phyloP scores from a whole-genome alignment of 805 yeast genomes.

The Priceomyces medius region DNA sequence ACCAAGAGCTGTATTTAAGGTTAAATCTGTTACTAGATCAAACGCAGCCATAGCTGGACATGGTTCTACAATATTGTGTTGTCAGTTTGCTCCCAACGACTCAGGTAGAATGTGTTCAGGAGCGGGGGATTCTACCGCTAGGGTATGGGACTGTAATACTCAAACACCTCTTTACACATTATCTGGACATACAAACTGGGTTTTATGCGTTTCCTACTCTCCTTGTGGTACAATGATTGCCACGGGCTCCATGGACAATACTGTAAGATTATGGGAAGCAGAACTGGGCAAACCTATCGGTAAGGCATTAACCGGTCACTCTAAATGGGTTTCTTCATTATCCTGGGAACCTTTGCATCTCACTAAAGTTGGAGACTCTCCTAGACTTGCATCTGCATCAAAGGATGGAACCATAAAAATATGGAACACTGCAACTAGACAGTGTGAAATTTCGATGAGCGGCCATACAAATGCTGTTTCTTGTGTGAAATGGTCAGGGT shows the following conservation, averaged over 20 bases:
- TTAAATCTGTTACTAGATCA: conserved; percentile 84
- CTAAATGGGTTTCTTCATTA: conserved; percentile 85
- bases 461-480: conserved; percentile 91
- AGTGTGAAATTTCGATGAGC: conserved; percentile 65
- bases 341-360: conserved; percentile 94
- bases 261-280: conserved; percentile 85
- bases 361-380: conserved; percentile 60
- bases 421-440: conserved; percentile 81
- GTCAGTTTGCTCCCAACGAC: conserved; percentile 90
- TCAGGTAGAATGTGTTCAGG: conserved; percentile 88
- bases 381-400: conserved; percentile 80
- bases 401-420: conserved; percentile 87
- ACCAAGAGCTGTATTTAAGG: conserved; percentile 93
- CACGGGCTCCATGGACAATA: conserved; percentile 93
- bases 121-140: conserved; percentile 93
- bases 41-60: conserved; percentile 94
- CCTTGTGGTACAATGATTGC: conserved; percentile 91
- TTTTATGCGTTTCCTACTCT: conserved; percentile 84
- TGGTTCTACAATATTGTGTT: conserved; percentile 87
- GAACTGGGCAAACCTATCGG: conserved; percentile 73
- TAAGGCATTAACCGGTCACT: conserved; percentile 72
- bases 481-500: conserved; percentile 97
- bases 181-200: conserved; percentile 90
- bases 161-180: conserved; percentile 84
- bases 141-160: conserved; percentile 96